These are phyloP conservation scores for Suhomyces anneliseae DNA, from an alignment of 1,139 yeast genomes.

Conservation along the genomic window DNA sequence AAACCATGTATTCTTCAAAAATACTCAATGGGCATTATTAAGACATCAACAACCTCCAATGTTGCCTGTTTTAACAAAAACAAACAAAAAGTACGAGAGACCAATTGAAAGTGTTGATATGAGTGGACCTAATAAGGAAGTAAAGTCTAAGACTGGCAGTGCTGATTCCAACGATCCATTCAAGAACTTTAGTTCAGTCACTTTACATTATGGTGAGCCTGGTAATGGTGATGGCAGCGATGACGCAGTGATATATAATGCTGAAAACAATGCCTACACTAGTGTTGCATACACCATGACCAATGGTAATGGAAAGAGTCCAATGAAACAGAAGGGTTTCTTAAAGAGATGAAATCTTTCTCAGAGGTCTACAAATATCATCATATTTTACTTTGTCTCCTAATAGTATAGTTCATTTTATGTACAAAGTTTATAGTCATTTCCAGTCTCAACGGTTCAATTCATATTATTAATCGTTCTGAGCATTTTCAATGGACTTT, in stretches of 20 bases:
- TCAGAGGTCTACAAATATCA: no score
- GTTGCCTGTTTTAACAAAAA: constrained; percentile 78
- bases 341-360: constrained; percentile 20
- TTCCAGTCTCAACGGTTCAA: no score
- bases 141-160: constrained; percentile 5
- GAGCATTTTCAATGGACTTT: no score
- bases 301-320: constrained; percentile 20
- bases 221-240: constrained; percentile 25
- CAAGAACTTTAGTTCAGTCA: constrained; percentile 83
- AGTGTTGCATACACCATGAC: constrained; percentile 68
- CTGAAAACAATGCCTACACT: constrained; percentile 56
- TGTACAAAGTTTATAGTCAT: no score
- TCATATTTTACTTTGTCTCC: no score
- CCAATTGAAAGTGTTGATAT: constrained; percentile 29
- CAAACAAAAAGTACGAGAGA: constrained; percentile 30
- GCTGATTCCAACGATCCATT: constrained; percentile 66
- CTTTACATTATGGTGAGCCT: constrained; percentile 70
- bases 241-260: constrained; percentile 40
- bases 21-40: constrained; percentile 90
- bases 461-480: no score
- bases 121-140: constrained; percentile 11
- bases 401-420: no score
- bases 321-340: constrained; percentile 38
- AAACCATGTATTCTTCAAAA: constrained; percentile 85
- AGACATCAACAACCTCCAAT: constrained; percentile 93